Base-by-base conservation (phyloP, 148 eudicot genomes). In the Hydrangea macrophylla region DNA sequence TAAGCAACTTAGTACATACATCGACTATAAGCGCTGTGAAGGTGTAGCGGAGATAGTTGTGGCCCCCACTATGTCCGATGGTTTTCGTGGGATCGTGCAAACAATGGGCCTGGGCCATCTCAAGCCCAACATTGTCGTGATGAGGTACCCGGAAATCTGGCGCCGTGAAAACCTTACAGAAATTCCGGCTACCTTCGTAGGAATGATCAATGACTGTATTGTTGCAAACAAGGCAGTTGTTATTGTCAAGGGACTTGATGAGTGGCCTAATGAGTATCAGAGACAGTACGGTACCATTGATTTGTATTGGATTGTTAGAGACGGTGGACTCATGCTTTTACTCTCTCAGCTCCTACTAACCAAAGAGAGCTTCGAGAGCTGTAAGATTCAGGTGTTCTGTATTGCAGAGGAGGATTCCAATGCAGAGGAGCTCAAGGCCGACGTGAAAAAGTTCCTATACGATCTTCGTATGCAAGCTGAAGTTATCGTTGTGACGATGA, bases 41-140 rank as follows among this genome's bases (percentile, higher is more conserved):
- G 99, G 97, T 32, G 99, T 94, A 18, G 99, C 97, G 0, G 99
- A 94, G 76, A 92, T 94, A 32, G 85, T 91, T 37, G 97, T 94
- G 7, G 99, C 99, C 58, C 97, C 99, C 3, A 77, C 72, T 72
- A 94, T 94, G 99, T 88, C 99, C 7, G 85, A 82, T 23, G 99
- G 99, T 32, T 94, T 94, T 60, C 83, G 93, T 45, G 90, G 89
- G 45, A 89, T 91, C 24, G 86, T 94, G 60, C 99, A 94, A 72
- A 91, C 96, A 11, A 94, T 94, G 99, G 99, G 99, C 60, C 99
- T 94, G 0, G 99, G 99, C 8, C 89, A 94, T 80, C 93, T 94
- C 20, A 94, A 94, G 83, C 97, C 99, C 53, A 94, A 91, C 69
- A 94, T 94, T 6, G 92, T 94, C 2, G 99, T 94, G 10, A 85